Evolutionary conservation across 257 asterid genomes (phyloP).

Genomic region (Solanum corneliomulleri): DNA sequence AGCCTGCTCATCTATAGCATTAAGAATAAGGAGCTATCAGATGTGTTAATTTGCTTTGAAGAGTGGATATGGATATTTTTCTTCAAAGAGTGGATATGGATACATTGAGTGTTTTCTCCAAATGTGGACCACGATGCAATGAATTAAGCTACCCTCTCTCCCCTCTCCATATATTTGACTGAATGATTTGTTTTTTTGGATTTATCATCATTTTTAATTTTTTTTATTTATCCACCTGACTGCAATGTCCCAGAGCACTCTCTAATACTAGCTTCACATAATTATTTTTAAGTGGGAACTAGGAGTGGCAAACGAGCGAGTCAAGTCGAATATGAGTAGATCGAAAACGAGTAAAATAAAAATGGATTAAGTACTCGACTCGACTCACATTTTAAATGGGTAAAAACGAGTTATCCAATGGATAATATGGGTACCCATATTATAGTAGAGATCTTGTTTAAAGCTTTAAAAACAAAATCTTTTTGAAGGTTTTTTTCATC

Average conservation of each 20-base stretch:
- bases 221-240: not conserved
- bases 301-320: too few species aligned
- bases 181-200: not conserved
- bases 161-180: not conserved
- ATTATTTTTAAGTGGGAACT: not conserved
- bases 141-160: not conserved
- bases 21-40: not conserved
- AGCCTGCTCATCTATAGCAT: not conserved
- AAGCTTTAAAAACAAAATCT: too few species aligned
- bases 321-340: too few species aligned
- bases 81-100: not conserved
- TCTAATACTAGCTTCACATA: not conserved
- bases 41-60: not conserved
- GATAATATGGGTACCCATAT: too few species aligned
- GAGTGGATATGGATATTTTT: not conserved
- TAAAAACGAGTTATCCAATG: too few species aligned
- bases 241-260: not conserved
- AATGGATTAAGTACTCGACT: too few species aligned
- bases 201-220: not conserved
- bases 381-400: too few species aligned
- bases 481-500: too few species aligned
- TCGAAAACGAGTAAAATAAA: too few species aligned
- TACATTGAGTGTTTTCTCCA: not conserved
- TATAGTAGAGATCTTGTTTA: too few species aligned
- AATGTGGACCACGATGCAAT: not conserved